A percentile compares a stretch with the other conserved stretches of the same genome.
phyloP scores from a whole-genome alignment of 2,329 filamentous ascomycete species.

The Colletotrichum sp. region DNA sequence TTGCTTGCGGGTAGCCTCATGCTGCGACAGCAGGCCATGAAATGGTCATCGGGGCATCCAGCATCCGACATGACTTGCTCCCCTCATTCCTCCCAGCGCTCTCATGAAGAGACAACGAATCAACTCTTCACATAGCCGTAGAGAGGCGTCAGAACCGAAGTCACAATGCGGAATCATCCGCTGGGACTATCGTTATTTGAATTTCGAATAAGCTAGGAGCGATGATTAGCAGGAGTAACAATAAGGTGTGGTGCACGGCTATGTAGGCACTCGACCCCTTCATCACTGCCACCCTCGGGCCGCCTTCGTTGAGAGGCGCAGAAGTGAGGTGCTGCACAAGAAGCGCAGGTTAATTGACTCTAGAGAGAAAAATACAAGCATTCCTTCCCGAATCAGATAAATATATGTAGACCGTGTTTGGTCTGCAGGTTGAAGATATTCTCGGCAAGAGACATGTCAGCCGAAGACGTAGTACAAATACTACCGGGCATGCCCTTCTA shows the following conservation, averaged over 20 bases:
- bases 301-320: no score
- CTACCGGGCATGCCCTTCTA: no score
- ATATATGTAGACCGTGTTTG: background rate
- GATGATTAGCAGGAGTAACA: no score
- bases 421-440: background rate
- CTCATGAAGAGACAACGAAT: background rate
- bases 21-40: background rate
- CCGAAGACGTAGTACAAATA: background rate
- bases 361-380: background rate
- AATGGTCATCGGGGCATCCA: background rate
- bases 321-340: no score
- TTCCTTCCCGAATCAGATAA: background rate
- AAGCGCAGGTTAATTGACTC: no score
- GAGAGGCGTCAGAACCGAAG: no score
- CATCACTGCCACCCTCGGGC: no score
- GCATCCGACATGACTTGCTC: background rate
- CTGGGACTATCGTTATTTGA: rapidly evolving
- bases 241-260: no score
- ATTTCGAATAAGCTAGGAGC: no score
- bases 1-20: background rate
- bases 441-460: background rate
- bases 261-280: no score
- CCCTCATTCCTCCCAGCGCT: background rate
- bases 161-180: no score
- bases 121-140: background rate